phyloP scores from a whole-genome alignment of 129 eudicot genomes.

The Helianthus annuus region HanXRQr2.0-SUNRISE NC_035445.2:173091677-173092176 shows the following conservation, averaged over 20 bases:
- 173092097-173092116: constrained; percentile 56
- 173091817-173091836: constrained; percentile 89
- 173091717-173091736: constrained; percentile 76
- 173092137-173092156: constrained; percentile 61
- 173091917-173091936: constrained; percentile 78
- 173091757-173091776: constrained; percentile 89
- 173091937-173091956: constrained; percentile 84
- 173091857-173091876: constrained; percentile 82
- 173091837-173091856: constrained; percentile 43
- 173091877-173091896: constrained; percentile 79
- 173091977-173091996: background rate
- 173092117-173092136: constrained; percentile 45
- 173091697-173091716: constrained; percentile 32
- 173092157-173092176: constrained; percentile 98
- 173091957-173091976: constrained; percentile 52
- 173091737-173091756: constrained; percentile 99
- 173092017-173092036: background rate
- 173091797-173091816: constrained; percentile 55
- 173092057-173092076: constrained; percentile 78
- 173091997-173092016: constrained; percentile 4
- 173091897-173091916: constrained; percentile 66
- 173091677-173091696: background rate
- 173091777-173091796: constrained; percentile 78
- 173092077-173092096: constrained; percentile 86
- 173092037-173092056: constrained; percentile 57